These are phyloP conservation scores for Paecilomyces niveus DNA, from an alignment of 2,329 filamentous ascomycete genomes.

Conservation along the genomic window DNA sequence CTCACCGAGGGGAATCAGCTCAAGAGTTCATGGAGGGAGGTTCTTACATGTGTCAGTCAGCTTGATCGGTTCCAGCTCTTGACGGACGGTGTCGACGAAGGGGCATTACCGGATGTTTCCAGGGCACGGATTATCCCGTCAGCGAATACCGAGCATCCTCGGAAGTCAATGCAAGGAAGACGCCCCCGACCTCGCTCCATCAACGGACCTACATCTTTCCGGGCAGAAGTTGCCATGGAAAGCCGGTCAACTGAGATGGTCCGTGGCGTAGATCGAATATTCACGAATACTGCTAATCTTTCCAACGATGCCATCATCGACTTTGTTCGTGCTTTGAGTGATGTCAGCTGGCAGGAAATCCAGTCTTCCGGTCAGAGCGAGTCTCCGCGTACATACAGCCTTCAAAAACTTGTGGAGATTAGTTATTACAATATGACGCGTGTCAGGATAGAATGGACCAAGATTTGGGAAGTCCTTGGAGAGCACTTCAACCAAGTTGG, in stretches of 20 bases:
- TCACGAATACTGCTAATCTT: slow-evolving; percentile 89
- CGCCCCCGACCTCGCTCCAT: slow-evolving; percentile 41
- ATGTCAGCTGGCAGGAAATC: slow-evolving; percentile 99
- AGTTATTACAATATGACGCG: slow-evolving; percentile 99
- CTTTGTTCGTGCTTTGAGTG: slow-evolving; percentile 84
- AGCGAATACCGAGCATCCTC: slow-evolving; percentile 47
- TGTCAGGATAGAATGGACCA: slow-evolving; percentile 96
- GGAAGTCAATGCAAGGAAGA: slow-evolving; percentile 59
- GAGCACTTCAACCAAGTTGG: slow-evolving; percentile 98
- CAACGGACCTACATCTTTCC: slow-evolving; percentile 49
- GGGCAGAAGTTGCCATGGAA: slow-evolving; percentile 80
- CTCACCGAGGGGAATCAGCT: slow-evolving; percentile 87
- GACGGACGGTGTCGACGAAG: slow-evolving; percentile 89
- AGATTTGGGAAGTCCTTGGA: slow-evolving; percentile 95
- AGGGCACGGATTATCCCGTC: slow-evolving; percentile 66
- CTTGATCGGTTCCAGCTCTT: slow-evolving; percentile 92
- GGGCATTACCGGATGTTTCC: slow-evolving; percentile 83
- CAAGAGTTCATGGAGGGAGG: slow-evolving; percentile 88
- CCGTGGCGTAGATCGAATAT: slow-evolving; percentile 88
- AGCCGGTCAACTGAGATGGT: slow-evolving; percentile 89
- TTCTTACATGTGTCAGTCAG: slow-evolving; percentile 91
- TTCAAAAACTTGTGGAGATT: slow-evolving; percentile 97
- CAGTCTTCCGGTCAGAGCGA: slow-evolving; percentile 95
- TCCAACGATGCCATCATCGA: slow-evolving; percentile 92
- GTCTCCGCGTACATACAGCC: slow-evolving; percentile 88